phyloP scores from a whole-genome alignment of 2,329 filamentous ascomycete genomes.

The Tympanopsis confertula region DNA sequence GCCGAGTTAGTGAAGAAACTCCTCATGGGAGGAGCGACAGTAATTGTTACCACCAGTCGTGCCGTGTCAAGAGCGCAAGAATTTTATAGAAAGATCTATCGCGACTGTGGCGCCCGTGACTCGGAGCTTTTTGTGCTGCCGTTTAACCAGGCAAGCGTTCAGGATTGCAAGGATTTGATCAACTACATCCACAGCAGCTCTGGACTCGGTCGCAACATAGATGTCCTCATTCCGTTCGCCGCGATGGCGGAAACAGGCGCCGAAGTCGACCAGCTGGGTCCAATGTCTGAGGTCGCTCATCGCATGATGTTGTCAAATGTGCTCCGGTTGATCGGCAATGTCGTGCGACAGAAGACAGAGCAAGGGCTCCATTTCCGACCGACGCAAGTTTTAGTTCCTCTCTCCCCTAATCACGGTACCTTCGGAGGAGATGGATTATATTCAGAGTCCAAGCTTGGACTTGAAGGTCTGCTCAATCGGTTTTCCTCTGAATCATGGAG shows the following conservation, averaged over 20 bases:
- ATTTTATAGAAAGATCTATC: conserved; percentile 99
- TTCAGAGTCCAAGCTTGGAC: conserved; percentile 91
- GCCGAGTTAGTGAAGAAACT: conserved; percentile 92
- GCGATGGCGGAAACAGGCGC: conserved; percentile 96
- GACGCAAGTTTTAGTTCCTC: conserved; percentile 86
- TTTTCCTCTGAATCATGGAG: conserved; percentile 98
- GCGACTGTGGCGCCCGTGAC: conserved; percentile 80
- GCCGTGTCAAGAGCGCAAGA: conserved; percentile 96
- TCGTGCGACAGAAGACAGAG: conserved; percentile 83
- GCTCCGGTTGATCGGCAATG: conserved; percentile 74
- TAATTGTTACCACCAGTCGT: conserved; percentile 89
- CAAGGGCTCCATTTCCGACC: conserved; percentile 88
- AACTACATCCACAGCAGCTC: conserved; percentile 94
- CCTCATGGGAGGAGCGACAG: conserved; percentile 92
- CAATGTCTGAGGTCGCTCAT: conserved; percentile 93
- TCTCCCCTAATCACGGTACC: conserved; percentile 96
- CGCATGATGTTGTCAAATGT: conserved; percentile 99
- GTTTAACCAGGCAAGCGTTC: conserved; percentile 98
- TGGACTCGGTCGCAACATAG: conserved; percentile 94
- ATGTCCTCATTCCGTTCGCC: conserved; percentile 90
- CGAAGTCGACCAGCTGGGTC: conserved; percentile 93
- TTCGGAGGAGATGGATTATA: conserved; percentile 97
- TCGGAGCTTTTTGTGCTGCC: conserved; percentile 96
- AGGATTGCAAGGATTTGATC: conserved; percentile 86
- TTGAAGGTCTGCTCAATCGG: conserved; percentile 95